Evolutionary conservation across 225 moss, liverwort and hornwort species (phyloP), one percentile per base, ranked within the genome.

Genomic region (Marchantia polymorpha): DNA sequence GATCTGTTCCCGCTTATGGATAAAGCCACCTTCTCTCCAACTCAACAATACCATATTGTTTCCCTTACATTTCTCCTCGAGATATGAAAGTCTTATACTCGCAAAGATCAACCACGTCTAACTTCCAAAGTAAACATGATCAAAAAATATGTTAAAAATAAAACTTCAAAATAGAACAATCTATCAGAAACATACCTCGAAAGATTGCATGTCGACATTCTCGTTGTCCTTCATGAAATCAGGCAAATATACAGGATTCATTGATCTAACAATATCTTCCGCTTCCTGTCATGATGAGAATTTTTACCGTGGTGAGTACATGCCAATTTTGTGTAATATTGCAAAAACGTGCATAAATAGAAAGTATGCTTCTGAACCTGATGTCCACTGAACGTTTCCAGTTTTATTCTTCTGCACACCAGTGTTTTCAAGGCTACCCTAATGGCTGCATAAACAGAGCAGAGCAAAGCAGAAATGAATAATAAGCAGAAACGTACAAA

Each of bases 191-290:
- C 78, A 54, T 80, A 81, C 84, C 78, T 79, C 79, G 72, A 65
- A 64, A 58, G 75, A 30, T 66, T 66, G 48, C 64, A 83, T 75
- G 69, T 76, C 61, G 11, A 58, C 64, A 60, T 81, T 87, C 78
- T 77, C 69, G 46, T 78, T 72, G 85, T 81, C 84, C 54, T 78
- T 63, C 54, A 84, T 78, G 64, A 86, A 88, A 82, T 96, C 96
- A 72, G 90, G 87, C 81, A 94, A 84, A 87, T 89, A 89, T 52
- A 92, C 78, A 73, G 94, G 94, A 78, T 92, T 83, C 96, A 94
- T 96, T 73, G 92, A 92, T 73, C 81, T 86, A 59, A 96, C 91
- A 47, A 96, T 79, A 10, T 84, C 86, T 77, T 91, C 94, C 17
- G 92, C 96, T 78, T 94, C 96, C 96, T 96, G 91, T 81, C 72